Conservation (phyloP, 2,329 filamentous ascomycete genomes). For the Metarhizium album region DNA sequence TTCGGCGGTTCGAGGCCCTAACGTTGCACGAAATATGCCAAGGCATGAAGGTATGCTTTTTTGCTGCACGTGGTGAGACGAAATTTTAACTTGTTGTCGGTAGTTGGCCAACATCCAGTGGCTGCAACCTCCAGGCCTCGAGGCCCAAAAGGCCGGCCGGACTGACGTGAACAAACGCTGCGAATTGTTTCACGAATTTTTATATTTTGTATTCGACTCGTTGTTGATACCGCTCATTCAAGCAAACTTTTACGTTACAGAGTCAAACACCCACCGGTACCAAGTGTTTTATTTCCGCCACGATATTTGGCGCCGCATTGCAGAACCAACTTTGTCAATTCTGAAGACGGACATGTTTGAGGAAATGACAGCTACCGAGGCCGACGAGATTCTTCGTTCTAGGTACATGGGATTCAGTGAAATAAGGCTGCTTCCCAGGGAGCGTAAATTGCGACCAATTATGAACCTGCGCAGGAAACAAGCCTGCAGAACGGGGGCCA, state of each 20-base stretch:
- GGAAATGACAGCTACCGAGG: constrained; percentile 52
- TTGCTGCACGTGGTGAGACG: not conserved
- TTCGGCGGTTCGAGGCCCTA: constrained; percentile 73
- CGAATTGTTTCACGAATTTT: constrained; percentile 71
- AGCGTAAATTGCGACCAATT: constrained; percentile 65
- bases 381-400: constrained; percentile 45
- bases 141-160: constrained; percentile 47
- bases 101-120: constrained; percentile 61
- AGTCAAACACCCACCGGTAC: constrained; percentile 71
- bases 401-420: constrained; percentile 66
- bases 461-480: constrained; percentile 68
- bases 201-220: constrained; percentile 92
- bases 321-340: constrained; percentile 57
- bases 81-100: not conserved
- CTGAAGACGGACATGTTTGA: constrained; percentile 70
- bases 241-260: constrained; percentile 88
- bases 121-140: constrained; percentile 49
- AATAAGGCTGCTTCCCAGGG: constrained; percentile 75
- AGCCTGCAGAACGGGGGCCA: constrained; percentile 50
- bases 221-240: constrained; percentile 78
- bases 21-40: constrained; percentile 70
- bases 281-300: constrained; percentile 89
- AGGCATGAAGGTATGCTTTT: constrained; percentile 56
- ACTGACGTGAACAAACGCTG: constrained; percentile 65
- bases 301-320: constrained; percentile 73